Conservation (phyloP, 371 early-diverging fungal species). For the Mucor sp. region DNA sequence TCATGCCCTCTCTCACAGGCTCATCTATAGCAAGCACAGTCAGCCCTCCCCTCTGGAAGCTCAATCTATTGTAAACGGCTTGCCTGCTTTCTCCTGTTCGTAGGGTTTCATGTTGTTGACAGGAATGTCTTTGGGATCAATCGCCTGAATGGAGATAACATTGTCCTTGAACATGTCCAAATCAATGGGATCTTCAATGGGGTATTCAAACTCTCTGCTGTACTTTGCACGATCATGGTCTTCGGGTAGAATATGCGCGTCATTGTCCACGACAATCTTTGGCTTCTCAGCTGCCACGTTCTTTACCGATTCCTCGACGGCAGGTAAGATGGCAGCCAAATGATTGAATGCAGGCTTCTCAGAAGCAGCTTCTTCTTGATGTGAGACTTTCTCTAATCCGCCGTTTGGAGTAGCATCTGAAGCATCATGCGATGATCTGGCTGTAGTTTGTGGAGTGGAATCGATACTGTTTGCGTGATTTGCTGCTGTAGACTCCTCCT, state of each 20-base stretch:
- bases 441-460: neutral
- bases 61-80: neutral
- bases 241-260: conserved; percentile 7
- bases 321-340: conserved; percentile 29
- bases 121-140: conserved; percentile 44
- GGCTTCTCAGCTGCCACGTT: neutral
- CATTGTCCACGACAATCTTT: neutral
- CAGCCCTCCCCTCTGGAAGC: neutral
- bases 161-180: conserved; percentile 46
- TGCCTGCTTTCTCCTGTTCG: conserved; percentile 59
- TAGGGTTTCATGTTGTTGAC: conserved; percentile 50
- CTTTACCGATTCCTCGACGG: conserved; percentile 19
- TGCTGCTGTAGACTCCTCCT: neutral
- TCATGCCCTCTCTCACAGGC: conserved; percentile 45
- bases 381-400: neutral
- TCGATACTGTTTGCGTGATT: neutral
- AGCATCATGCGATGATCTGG: neutral
- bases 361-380: neutral
- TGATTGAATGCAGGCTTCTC: conserved; percentile 2
- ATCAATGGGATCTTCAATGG: conserved; percentile 44
- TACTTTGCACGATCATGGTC: conserved; percentile 16
- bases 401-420: neutral
- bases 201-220: conserved; percentile 24
- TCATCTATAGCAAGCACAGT: conserved; percentile 27
- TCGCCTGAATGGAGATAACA: conserved; percentile 36